These are phyloP conservation scores for Glycine tomentella DNA, from an alignment of 306 rosid species.

Conservation along the genomic window DNA sequence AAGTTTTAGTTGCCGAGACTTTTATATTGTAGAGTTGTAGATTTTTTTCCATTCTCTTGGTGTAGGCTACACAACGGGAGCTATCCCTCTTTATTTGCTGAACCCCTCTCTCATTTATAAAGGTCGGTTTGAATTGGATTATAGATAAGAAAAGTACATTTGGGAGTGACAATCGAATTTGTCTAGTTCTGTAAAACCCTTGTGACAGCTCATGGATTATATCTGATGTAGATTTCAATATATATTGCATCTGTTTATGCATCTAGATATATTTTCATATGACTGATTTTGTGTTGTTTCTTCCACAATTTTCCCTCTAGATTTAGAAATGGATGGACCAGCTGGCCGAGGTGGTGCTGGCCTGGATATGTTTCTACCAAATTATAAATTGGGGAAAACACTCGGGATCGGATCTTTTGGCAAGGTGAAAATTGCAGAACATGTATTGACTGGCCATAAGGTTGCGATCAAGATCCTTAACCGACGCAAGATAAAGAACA, in stretches of 20 bases:
- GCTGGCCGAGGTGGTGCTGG: conserved; percentile 56
- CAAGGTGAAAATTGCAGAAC: conserved; percentile 93
- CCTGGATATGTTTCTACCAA: conserved; percentile 64
- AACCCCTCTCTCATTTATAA: background rate
- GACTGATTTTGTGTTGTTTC: conserved; percentile 32
- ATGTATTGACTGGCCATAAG: conserved; percentile 82
- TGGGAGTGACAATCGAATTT: conserved; percentile 6
- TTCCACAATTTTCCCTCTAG: conserved; percentile 34
- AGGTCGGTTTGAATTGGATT: conserved; percentile 23
- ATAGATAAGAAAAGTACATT: conserved; percentile 1
- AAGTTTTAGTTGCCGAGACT: background rate
- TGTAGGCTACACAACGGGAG: conserved; percentile 1
- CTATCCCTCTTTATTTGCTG: background rate
- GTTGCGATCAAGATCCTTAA: conserved; percentile 97
- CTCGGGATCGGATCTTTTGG: conserved; percentile 92
- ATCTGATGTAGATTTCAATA: background rate
- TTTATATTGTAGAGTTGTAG: background rate
- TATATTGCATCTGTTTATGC: conserved; percentile 36
- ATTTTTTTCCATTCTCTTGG: background rate
- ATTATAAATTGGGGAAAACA: conserved; percentile 91
- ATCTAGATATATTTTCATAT: conserved; percentile 15
- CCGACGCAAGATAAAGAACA: conserved; percentile 76
- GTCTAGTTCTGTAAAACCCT: conserved; percentile 17
- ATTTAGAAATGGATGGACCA: conserved; percentile 66
- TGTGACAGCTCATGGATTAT: background rate